Evolutionary conservation across 202 grass and related monocot genomes (phyloP), one percentile per base, ranked within the genome.

Genomic region (Alloteropsis angusta): DNA sequence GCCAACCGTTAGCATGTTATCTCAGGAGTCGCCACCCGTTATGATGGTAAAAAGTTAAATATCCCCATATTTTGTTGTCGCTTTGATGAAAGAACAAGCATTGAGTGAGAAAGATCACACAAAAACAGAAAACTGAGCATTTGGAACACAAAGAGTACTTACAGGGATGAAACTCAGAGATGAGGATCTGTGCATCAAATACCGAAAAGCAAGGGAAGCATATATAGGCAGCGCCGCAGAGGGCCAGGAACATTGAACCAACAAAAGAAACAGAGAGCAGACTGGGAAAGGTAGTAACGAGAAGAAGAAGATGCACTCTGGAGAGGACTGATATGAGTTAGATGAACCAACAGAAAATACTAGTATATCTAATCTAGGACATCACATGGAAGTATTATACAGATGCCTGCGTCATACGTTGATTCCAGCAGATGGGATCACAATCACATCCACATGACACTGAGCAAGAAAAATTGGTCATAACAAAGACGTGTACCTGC

Each of bases 61-160:
- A n/a, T n/a, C n/a, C n/a, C 34, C 85, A 87, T 87, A 56, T 21
- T 34, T 32, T 42, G 21, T 44, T 60, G 56, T 47, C 52, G 42
- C 52, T 59, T 57, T 74, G 71, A 59, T 57, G 48, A 7, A 10
- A 74, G 26, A 17, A 42, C n/a, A 57, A 26, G 21, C 28, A 64
- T 25, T 9, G 4, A 70, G 26, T n/a, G 3, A 47, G 46, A 63
- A 9, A 35, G 11, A 59, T 47, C 10, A 17, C 15, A 44, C 11
- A 35, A 70, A 47, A 4, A 60, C 11, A 52, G 0, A 38, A n/a
- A 76, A 3, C 17, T 36, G 14, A 36, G 13, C 18, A 48, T 39
- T 77, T 77, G 30, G n/a, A 65, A 60, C 52, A 19, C 50, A 80
- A 35, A 18, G 42, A 38, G 1, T 46, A 50, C 67, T 30, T 72